Conservation (phyloP, 75 land plant species). For the Pinus taeda region DNA sequence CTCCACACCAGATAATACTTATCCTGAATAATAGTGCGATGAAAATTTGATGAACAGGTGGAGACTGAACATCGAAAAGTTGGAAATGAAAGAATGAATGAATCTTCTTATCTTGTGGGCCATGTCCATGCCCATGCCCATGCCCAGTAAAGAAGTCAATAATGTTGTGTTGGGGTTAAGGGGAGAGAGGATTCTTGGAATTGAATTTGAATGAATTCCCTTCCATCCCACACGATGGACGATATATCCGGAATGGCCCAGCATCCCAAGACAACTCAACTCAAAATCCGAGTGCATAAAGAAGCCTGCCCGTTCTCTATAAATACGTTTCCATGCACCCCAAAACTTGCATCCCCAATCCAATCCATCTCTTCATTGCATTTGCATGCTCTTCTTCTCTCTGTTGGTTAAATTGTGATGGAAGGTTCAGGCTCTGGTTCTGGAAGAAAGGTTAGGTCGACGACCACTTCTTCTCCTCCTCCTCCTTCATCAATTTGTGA, state of each 20-base stretch:
- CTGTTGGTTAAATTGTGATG: background rate
- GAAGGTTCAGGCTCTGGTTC: constrained; percentile 8
- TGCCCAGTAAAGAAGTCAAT: constrained; percentile 3
- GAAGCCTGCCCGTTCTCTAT: background rate
- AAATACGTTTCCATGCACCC: background rate
- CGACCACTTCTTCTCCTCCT: background rate
- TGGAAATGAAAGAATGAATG: too few species aligned
- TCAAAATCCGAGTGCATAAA: background rate
- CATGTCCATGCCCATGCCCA: background rate
- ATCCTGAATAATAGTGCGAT: too few species aligned
- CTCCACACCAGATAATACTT: too few species aligned
- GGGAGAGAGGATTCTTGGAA: constrained; percentile 3
- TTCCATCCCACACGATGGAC: too few species aligned
- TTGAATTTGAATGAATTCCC: background rate
- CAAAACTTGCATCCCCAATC: background rate
- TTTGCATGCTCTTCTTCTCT: background rate
- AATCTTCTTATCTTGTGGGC: background rate
- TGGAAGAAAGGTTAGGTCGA: background rate
- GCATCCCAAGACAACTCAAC: too few species aligned
- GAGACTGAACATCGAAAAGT: too few species aligned
- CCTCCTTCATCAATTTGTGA: background rate
- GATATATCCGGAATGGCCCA: too few species aligned
- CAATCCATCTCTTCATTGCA: background rate
- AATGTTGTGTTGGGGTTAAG: background rate
- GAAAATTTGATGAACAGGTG: too few species aligned